A percentile compares a stretch with the other conserved stretches of the same genome.
phyloP scores from a whole-genome alignment of 148 eudicot species.

The Diospyros lotus region DNA sequence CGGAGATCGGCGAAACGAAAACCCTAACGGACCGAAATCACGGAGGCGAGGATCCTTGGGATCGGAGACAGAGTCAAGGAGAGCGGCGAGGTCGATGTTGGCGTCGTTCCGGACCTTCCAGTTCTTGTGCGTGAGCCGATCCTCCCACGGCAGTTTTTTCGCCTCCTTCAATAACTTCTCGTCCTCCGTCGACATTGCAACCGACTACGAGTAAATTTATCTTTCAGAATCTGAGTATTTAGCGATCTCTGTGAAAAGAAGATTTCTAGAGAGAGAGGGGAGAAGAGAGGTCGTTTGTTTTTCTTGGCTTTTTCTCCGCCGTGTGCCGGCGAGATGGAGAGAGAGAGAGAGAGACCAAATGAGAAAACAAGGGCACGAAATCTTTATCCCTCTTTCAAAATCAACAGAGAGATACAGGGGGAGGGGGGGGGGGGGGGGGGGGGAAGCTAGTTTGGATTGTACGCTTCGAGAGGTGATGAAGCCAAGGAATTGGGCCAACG shows the following conservation, averaged over 20 bases:
- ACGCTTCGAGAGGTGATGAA: no score
- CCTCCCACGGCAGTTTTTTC: slow-evolving; percentile 99
- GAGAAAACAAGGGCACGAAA: slow-evolving; percentile 7
- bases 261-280: neutral
- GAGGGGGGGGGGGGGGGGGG: slow-evolving; percentile 7
- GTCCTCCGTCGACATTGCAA: slow-evolving; percentile 74
- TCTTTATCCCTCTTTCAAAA: slow-evolving; percentile 8
- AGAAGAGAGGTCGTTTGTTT: neutral
- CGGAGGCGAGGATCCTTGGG: slow-evolving; percentile 91
- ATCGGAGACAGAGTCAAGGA: slow-evolving; percentile 73
- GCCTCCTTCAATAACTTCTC: slow-evolving; percentile 97
- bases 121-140: slow-evolving; percentile 83
- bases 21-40: slow-evolving; percentile 70
- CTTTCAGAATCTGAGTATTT: neutral
- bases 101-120: slow-evolving; percentile 99
- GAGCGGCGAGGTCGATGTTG: slow-evolving; percentile 76
- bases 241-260: neutral
- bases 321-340: slow-evolving; percentile 36
- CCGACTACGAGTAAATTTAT: neutral
- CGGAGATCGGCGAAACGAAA: slow-evolving; percentile 1
- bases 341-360: neutral
- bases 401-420: neutral
- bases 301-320: slow-evolving; percentile 10
- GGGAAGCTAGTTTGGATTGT: neutral
- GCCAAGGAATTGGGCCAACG: no score